Base-by-base conservation (phyloP, 345 rosid species). In the Lepidium africanum region DNA sequence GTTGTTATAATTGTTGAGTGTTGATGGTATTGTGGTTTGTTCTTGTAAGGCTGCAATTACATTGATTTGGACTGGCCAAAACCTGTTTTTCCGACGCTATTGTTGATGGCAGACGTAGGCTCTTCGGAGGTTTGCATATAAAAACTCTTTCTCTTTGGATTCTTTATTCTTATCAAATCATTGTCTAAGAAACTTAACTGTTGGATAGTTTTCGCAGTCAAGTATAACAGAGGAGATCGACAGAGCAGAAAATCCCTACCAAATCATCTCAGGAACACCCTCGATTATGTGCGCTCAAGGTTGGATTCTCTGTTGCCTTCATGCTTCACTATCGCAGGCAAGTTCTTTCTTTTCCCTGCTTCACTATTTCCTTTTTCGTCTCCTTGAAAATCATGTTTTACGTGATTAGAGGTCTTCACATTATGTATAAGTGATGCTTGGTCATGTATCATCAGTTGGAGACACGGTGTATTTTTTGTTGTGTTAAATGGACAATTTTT, bases 71-170 rank as follows among this genome's bases (percentile, higher is more conserved):
- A n/a, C 7, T 57, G 57, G 0, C 19, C 30, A 9, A n/a, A n/a
- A n/a, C n/a, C n/a, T n/a, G n/a, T n/a, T n/a, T n/a, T n/a, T n/a
- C n/a, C n/a, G n/a, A n/a, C n/a, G 86, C 87, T 42, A 84, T 90
- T 41, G 80, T 84, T 63, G 96, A 92, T 76, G 98, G 93, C 52
- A 81, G 83, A 45, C 79, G 88, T 75, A 85, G 81, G 82, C 87
- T 90, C 43, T 92, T 82, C 54, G 98, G 82, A 92, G 98, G 98
- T 90, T 78, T 25, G 19, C 5, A 2, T 2, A n/a, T n/a, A 9
- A 23, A 39, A 3, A 0, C 8, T 33, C 13, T 2, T 53, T 15
- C 7, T 36, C 21, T 59, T 62, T 17, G 13, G 13, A 54, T 55
- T 13, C 17, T 57, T 45, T 43, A 16, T 65, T 48, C 59, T 41